phyloP scores from a whole-genome alignment of 139 green algal genomes.

The Gonium pectorale region DNA sequence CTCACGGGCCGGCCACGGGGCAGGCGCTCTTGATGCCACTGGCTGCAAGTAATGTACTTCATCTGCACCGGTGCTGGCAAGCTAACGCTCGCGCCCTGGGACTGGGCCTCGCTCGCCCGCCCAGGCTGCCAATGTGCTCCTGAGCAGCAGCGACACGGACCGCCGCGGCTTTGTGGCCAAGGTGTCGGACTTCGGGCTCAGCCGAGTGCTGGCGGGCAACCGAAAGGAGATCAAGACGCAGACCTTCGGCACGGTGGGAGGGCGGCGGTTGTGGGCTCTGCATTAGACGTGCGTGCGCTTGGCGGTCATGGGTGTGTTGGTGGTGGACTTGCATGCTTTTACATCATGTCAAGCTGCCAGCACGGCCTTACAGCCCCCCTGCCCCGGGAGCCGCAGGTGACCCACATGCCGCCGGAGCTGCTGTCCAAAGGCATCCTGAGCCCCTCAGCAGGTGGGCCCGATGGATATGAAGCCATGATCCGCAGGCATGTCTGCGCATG shows the following conservation, averaged over 20 bases:
- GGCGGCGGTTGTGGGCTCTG: too few relatives aligned
- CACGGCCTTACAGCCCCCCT: background rate
- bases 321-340: too few relatives aligned
- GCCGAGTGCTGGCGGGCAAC: slow-evolving; percentile 58
- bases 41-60: too few relatives aligned
- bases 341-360: too few relatives aligned
- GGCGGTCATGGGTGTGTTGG: too few relatives aligned
- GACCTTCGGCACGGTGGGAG: slow-evolving; percentile 73
- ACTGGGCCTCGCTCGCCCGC: background rate
- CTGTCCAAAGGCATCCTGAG: slow-evolving; percentile 55
- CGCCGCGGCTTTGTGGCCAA: slow-evolving; percentile 67
- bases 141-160: slow-evolving; percentile 56
- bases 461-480: too few relatives aligned
- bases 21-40: too few relatives aligned
- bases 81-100: too few relatives aligned
- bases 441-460: slow-evolving; percentile 33
- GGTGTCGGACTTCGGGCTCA: slow-evolving; percentile 70
- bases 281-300: too few relatives aligned
- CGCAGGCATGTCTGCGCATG: too few relatives aligned
- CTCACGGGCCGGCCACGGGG: too few relatives aligned
- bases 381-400: background rate
- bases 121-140: slow-evolving; percentile 67
- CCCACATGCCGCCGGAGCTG: slow-evolving; percentile 58
- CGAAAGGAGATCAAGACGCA: slow-evolving; percentile 69
- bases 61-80: too few relatives aligned